These are phyloP conservation scores for Phytopythium vexans DNA, from an alignment of 352 stramenopile species.

Conservation along the genomic window DNA sequence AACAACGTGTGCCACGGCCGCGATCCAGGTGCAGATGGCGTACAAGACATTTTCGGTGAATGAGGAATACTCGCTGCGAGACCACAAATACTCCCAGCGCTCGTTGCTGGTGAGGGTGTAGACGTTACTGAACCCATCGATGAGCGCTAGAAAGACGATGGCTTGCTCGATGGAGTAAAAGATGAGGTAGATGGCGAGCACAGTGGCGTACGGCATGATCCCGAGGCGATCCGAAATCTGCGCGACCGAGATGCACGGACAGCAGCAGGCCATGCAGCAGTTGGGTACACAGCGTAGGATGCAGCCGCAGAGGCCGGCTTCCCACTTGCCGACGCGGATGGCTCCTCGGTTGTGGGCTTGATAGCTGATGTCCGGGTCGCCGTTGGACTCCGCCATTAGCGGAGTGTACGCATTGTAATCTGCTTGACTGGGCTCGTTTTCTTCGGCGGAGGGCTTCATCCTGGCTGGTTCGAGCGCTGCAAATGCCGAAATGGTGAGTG, in stretches of 20 bases:
- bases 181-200: slow-evolving; percentile 32
- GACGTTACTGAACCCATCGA: not conserved
- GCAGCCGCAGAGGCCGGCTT: slow-evolving; percentile 19
- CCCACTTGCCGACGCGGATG: slow-evolving; percentile 11
- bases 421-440: too few relatives aligned
- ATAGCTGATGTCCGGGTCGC: too few relatives aligned
- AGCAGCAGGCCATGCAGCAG: slow-evolving; percentile 20
- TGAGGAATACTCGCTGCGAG: not conserved
- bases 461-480: too few relatives aligned
- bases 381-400: slow-evolving; percentile 8
- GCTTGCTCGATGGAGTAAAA: not conserved
- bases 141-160: not conserved
- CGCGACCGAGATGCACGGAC: slow-evolving; percentile 28
- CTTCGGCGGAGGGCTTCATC: too few relatives aligned
- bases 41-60: not conserved
- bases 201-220: slow-evolving; percentile 32
- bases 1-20: not conserved
- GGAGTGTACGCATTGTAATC: too few relatives aligned
- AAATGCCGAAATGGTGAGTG: too few relatives aligned
- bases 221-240: slow-evolving; percentile 41
- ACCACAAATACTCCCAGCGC: not conserved
- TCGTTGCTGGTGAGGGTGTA: not conserved
- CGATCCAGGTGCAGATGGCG: slow-evolving; percentile 1
- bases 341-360: not conserved
- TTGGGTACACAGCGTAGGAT: slow-evolving; percentile 22